These are phyloP conservation scores for Paramarasmius palmivorus DNA, from an alignment of 1,284 basidiomycete genomes.

Conservation along the genomic window DNA sequence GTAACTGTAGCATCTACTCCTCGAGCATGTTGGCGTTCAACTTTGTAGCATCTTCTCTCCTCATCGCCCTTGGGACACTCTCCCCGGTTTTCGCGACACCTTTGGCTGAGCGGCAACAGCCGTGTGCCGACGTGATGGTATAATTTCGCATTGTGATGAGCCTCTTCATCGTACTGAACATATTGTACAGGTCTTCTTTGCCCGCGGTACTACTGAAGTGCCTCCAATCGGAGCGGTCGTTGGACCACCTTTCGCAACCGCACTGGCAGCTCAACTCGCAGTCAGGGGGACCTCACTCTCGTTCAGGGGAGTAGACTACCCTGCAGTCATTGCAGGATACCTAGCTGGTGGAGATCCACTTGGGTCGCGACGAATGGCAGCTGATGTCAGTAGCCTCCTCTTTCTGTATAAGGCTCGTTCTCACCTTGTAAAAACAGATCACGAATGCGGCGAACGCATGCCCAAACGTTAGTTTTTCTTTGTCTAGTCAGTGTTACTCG, in stretches of 20 bases:
- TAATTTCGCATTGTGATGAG: no score
- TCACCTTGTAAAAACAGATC: neutral
- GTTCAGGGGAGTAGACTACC: conserved; percentile 1
- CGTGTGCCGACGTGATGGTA: no score
- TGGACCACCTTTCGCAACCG: neutral
- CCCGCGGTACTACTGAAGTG: neutral
- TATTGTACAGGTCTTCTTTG: neutral
- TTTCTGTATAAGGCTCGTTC: neutral
- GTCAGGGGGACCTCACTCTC: neutral
- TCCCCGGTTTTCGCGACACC: no score
- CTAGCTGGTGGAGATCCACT: neutral
- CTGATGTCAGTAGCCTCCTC: neutral
- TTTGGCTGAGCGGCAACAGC: no score
- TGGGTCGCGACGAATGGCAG: neutral
- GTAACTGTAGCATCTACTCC: no score
- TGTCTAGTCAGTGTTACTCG: neutral
- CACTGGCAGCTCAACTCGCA: neutral
- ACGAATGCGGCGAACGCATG: neutral
- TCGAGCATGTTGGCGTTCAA: no score
- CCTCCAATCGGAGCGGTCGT: conserved; percentile 1
- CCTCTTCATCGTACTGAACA: no score
- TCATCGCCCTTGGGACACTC: no score
- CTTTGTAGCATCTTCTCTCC: no score
- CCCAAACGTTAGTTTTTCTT: neutral
- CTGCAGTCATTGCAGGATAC: neutral